Percentiles rank a stretch among this genome's conserved stretches.
Conservation (phyloP, 2,329 filamentous ascomycete genomes). For the Phaeosphaeriaceae sp. region DNA sequence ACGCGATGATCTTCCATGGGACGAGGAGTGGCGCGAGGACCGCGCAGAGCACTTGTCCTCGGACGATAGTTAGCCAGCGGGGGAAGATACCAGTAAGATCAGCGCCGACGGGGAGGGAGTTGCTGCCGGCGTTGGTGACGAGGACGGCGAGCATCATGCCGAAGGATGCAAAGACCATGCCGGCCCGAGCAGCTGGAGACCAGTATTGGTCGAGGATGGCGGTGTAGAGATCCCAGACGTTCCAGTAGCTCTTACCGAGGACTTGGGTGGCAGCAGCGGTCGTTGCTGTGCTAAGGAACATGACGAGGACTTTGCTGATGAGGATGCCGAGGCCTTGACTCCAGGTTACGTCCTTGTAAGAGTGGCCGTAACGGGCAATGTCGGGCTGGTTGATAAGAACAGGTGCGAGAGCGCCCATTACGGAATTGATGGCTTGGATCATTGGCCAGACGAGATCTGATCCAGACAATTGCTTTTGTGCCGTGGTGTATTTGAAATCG, state of each 20-base stretch:
- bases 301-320: slow-evolving; percentile 26
- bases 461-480: slow-evolving; percentile 20
- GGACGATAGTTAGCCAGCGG: slow-evolving; percentile 33
- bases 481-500: slow-evolving; percentile 24
- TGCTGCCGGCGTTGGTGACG: slow-evolving; percentile 35
- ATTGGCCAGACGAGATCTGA: slow-evolving; percentile 25
- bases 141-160: slow-evolving; percentile 35
- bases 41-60: slow-evolving; percentile 27
- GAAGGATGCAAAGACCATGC: slow-evolving; percentile 33
- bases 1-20: slow-evolving; percentile 38
- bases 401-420: slow-evolving; percentile 27
- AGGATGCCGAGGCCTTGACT: slow-evolving; percentile 28
- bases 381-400: slow-evolving; percentile 29
- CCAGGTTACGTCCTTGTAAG: slow-evolving; percentile 22
- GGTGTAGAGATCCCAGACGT: slow-evolving; percentile 26
- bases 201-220: slow-evolving; percentile 28
- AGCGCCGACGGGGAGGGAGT: slow-evolving; percentile 33
- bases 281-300: slow-evolving; percentile 30
- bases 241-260: slow-evolving; percentile 31
- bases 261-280: slow-evolving; percentile 27
- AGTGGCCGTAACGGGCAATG: slow-evolving; percentile 29
- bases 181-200: slow-evolving; percentile 28
- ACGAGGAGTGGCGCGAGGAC: slow-evolving; percentile 22
- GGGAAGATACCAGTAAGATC: slow-evolving; percentile 33
- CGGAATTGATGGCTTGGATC: slow-evolving; percentile 28